phyloP scores from a whole-genome alignment of 768 basidiomycete genomes.

The Tephrocybe sp. region DNA sequence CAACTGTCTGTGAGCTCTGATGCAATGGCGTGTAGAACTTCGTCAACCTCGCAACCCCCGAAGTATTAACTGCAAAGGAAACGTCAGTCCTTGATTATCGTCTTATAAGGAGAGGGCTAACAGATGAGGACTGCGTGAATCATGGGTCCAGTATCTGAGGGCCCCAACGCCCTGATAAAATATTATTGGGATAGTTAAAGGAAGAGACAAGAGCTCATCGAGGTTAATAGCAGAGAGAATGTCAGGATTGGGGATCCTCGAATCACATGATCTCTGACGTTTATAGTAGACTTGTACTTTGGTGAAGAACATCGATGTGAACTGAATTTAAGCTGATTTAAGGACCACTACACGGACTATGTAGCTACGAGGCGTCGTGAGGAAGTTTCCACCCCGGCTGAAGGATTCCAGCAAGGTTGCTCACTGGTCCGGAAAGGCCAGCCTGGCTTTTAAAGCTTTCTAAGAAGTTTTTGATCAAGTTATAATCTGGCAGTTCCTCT shows the following conservation, averaged over 20 bases:
- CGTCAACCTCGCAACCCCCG: conserved; percentile 78
- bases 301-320: no score
- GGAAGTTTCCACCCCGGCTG: conserved; percentile 75
- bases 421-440: conserved; percentile 83
- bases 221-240: no score
- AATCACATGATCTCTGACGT: conserved; percentile 31
- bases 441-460: conserved; percentile 78
- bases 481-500: conserved; percentile 71
- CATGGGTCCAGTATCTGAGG: conserved; percentile 37
- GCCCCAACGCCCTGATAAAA: not conserved
- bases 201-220: conserved; percentile 23
- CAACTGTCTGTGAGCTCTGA: conserved; percentile 62
- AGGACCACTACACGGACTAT: conserved; percentile 46
- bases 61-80: conserved; percentile 75
- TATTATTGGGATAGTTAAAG: not conserved
- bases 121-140: conserved; percentile 87
- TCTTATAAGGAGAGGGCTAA: conserved; percentile 31
- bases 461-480: conserved; percentile 93
- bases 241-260: no score
- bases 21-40: conserved; percentile 88
- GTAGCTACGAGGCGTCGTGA: conserved; percentile 49
- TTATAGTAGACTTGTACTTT: no score
- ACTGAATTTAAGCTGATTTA: no score
- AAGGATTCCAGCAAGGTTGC: conserved; percentile 84
- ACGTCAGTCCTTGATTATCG: conserved; percentile 3